Percentiles rank a stretch among this genome's conserved stretches.
phyloP scores from a whole-genome alignment of 208 protist species.

The Acanthamoeba culbertsoni region DNA sequence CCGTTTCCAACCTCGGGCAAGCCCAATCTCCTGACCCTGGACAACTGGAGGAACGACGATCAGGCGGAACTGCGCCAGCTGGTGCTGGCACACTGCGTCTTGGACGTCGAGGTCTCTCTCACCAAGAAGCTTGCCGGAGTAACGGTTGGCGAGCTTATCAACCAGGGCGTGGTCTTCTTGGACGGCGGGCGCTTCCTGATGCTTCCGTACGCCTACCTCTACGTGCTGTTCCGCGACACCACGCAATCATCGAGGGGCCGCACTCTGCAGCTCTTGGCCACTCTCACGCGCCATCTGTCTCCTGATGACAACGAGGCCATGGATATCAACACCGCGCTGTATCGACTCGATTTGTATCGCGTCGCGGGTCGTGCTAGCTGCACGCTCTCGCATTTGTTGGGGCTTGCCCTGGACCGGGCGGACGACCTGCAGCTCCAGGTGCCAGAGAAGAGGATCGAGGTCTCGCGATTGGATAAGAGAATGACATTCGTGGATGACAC shows the following conservation, averaged over 20 bases:
- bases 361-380: background rate
- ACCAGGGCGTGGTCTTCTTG: constrained; percentile 50
- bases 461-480: background rate
- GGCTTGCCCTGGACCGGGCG: background rate
- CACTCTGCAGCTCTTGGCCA: constrained; percentile 46
- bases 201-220: constrained; percentile 43
- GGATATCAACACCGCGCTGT: constrained; percentile 30
- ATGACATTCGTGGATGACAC: background rate
- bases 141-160: constrained; percentile 42
- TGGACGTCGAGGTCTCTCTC: constrained; percentile 10
- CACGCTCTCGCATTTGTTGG: constrained; percentile 37
- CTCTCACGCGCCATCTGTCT: constrained; percentile 24
- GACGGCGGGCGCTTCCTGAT: constrained; percentile 1
- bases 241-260: constrained; percentile 45
- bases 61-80: background rate
- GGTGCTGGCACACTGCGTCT: constrained; percentile 29
- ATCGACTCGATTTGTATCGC: constrained; percentile 30
- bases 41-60: background rate
- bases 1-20: background rate
- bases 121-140: constrained; percentile 25
- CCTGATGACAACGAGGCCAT: constrained; percentile 25
- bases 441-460: constrained; percentile 25
- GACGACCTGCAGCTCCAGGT: constrained; percentile 45
- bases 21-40: constrained; percentile 41
- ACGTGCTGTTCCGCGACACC: constrained; percentile 37